Evolutionary conservation across 2,329 filamentous ascomycete genomes (phyloP).

Genomic region (Fusarium virguliforme): DNA sequence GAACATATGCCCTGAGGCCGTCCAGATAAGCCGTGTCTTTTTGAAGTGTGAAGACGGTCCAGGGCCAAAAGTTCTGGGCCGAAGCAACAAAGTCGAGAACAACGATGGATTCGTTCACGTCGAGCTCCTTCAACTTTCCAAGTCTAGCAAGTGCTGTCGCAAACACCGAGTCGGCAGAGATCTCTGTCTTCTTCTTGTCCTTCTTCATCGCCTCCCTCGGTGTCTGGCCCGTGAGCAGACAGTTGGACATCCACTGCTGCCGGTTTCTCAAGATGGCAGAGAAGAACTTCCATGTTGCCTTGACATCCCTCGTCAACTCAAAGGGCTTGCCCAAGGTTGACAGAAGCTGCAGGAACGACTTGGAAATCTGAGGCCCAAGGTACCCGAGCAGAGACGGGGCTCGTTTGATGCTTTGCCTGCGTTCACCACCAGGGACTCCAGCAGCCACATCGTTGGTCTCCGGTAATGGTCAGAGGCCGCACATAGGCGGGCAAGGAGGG

Average conservation of each 20-base stretch:
- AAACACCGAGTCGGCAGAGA: constrained; percentile 76
- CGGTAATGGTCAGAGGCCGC: constrained; percentile 78
- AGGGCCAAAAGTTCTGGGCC: constrained; percentile 95
- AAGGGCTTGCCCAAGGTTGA: constrained; percentile 84
- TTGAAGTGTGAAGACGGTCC: constrained; percentile 87
- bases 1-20: constrained; percentile 80
- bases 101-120: constrained; percentile 77
- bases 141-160: constrained; percentile 81
- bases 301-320: constrained; percentile 74
- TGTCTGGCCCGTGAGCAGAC: constrained; percentile 89
- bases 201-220: constrained; percentile 81
- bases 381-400: constrained; percentile 96
- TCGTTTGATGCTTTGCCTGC: constrained; percentile 79
- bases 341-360: constrained; percentile 85
- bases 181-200: constrained; percentile 66
- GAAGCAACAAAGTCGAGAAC: constrained; percentile 90
- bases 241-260: constrained; percentile 97
- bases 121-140: constrained; percentile 74
- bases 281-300: constrained; percentile 86
- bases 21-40: constrained; percentile 82
- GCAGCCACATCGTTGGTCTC: constrained; percentile 75
- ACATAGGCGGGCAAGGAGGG: constrained; percentile 83
- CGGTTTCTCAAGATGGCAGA: constrained; percentile 88
- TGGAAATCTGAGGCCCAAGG: constrained; percentile 85
- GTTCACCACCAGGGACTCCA: constrained; percentile 81